These are phyloP conservation scores for Leucogyrophana mollusca DNA, from an alignment of 768 basidiomycete species.

Conservation along the genomic window DNA sequence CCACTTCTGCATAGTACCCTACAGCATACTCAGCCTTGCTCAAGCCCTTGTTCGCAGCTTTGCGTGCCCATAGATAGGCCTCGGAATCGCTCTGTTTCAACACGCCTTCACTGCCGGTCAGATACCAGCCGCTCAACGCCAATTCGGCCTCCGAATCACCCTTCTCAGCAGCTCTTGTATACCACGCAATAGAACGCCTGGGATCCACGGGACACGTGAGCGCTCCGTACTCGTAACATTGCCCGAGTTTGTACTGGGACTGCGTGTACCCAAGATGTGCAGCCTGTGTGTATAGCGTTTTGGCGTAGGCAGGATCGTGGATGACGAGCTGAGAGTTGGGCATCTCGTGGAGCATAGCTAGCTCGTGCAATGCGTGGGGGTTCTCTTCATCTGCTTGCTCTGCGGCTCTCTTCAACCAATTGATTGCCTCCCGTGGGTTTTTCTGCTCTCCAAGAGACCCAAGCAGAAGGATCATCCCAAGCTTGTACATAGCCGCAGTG, in stretches of 20 bases:
- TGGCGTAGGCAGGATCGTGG: conserved; percentile 80
- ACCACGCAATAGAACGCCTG: conserved; percentile 94
- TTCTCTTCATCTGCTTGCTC: conserved; percentile 98
- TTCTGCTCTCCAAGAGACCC: conserved; percentile 79
- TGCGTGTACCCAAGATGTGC: conserved; percentile 92
- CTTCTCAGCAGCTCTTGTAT: conserved; percentile 97
- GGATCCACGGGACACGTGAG: conserved; percentile 92
- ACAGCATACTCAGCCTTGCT: conserved; percentile 99
- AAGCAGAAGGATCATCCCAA: conserved; percentile 95
- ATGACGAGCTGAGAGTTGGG: conserved; percentile 65
- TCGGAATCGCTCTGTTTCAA: conserved; percentile 97
- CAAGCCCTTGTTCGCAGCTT: conserved; percentile 94
- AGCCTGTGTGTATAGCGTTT: conserved; percentile 84
- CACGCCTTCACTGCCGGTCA: conserved; percentile 93
- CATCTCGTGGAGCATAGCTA: conserved; percentile 84
- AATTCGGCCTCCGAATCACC: conserved; percentile 94
- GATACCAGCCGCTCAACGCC: conserved; percentile 96
- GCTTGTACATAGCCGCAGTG: conserved; percentile 98
- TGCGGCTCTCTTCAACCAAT: conserved; percentile 92
- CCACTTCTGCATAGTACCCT: conserved; percentile 96
- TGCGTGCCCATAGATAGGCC: conserved; percentile 97
- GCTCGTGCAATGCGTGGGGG: conserved; percentile 94
- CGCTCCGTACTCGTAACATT: conserved; percentile 91
- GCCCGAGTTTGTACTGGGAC: conserved; percentile 93
- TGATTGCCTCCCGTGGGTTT: conserved; percentile 89